Conservation (phyloP, 2,329 filamentous ascomycete genomes). For the Colletotrichum chrysophilum region DNA sequence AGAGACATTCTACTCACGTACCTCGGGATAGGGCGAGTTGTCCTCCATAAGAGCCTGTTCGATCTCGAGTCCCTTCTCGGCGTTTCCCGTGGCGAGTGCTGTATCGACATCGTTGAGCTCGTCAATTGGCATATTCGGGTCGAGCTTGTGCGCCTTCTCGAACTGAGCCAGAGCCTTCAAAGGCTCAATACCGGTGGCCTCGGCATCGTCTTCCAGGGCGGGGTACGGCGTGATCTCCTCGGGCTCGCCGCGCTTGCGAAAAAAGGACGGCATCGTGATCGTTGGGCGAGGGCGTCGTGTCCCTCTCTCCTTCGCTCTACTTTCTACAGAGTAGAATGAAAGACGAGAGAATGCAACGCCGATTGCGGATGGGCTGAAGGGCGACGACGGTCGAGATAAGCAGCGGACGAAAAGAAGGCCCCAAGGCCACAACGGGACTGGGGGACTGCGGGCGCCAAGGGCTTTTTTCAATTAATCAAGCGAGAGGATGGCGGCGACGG, state of each 20-base stretch:
- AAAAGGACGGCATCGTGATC: constrained; percentile 40
- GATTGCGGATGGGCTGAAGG: constrained; percentile 20
- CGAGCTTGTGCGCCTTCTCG: constrained; percentile 65
- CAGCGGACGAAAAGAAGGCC: constrained; percentile 13
- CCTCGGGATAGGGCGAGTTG: constrained; percentile 72
- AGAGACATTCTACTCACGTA: constrained; percentile 33
- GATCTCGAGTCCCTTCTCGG: constrained; percentile 60
- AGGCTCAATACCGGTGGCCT: constrained; percentile 44
- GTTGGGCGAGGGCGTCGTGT: neutral
- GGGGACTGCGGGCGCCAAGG: constrained; percentile 16
- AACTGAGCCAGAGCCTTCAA: constrained; percentile 58
- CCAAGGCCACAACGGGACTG: constrained; percentile 17
- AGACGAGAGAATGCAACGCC: constrained; percentile 10
- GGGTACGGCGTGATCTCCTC: constrained; percentile 50
- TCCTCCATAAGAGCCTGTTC: constrained; percentile 66
- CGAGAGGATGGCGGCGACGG: constrained; percentile 15
- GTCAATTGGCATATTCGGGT: constrained; percentile 69
- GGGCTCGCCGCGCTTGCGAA: constrained; percentile 51
- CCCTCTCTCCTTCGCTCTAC: constrained; percentile 18
- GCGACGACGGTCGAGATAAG: constrained; percentile 15
- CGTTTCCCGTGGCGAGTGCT: constrained; percentile 58
- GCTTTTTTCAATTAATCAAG: constrained; percentile 15
- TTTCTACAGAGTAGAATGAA: constrained; percentile 11
- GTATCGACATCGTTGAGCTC: constrained; percentile 65
- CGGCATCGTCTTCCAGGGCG: constrained; percentile 41